Percentiles rank a stretch among this genome's conserved stretches.
Evolutionary conservation across 148 eudicot genomes (phyloP).

Genomic region (Rhododendron kiyosumense): DNA sequence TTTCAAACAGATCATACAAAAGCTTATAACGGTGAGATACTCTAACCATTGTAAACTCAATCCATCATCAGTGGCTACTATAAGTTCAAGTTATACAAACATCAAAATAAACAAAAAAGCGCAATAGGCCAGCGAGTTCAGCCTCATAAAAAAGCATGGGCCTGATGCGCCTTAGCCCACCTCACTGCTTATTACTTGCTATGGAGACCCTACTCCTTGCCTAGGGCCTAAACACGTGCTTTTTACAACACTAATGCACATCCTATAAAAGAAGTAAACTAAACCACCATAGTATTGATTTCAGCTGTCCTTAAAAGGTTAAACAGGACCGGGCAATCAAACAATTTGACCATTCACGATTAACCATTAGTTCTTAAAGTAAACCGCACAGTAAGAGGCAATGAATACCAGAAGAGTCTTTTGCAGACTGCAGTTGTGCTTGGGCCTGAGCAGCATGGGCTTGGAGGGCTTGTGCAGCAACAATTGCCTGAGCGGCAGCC

Average conservation of each 20-base stretch:
- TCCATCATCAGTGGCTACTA: not conserved
- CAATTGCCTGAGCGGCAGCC: constrained; percentile 99
- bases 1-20: not conserved
- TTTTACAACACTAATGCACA: not conserved
- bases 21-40: not conserved
- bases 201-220: not conserved
- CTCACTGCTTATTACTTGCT: not conserved
- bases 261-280: not conserved
- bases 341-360: not conserved
- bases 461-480: constrained; percentile 94
- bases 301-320: not conserved
- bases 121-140: not conserved
- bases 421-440: constrained; percentile 50
- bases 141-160: not conserved
- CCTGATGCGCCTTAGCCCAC: not conserved
- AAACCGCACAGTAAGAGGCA: not conserved
- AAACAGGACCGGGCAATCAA: not conserved
- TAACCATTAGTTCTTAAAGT: not conserved
- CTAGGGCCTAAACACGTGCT: not conserved
- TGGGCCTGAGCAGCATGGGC: constrained; percentile 85
- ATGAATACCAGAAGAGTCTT: constrained; percentile 51
- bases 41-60: not conserved
- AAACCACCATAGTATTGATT: not conserved
- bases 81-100: not conserved
- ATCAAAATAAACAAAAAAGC: not conserved